Evolutionary conservation across 805 yeast genomes (phyloP).

Genomic region (Kodamaea sagamina): DNA sequence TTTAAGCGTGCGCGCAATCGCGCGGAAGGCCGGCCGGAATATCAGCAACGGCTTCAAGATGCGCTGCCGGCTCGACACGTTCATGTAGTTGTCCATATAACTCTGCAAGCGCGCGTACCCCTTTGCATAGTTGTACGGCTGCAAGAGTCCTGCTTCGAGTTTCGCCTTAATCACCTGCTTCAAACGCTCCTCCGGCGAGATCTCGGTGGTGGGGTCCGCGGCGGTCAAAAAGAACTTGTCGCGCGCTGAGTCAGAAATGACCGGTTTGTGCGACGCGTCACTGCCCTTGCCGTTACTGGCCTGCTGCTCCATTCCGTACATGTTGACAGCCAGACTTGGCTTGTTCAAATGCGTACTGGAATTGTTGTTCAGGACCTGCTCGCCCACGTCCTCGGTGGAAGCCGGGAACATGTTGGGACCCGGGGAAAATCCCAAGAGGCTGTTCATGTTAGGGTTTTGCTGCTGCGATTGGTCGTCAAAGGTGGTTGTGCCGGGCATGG

Average conservation of each 20-base stretch:
- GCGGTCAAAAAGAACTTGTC: slow-evolving; percentile 95
- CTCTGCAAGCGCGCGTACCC: slow-evolving; percentile 88
- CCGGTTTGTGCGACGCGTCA: slow-evolving; percentile 33
- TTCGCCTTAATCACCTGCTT: slow-evolving; percentile 94
- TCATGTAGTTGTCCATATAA: slow-evolving; percentile 93
- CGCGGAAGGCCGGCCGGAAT: slow-evolving; percentile 90
- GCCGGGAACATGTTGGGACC: slow-evolving; percentile 4
- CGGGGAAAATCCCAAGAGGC: slow-evolving; percentile 9
- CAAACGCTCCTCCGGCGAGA: slow-evolving; percentile 89
- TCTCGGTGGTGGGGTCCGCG: slow-evolving; percentile 94
- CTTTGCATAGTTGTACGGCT: slow-evolving; percentile 90
- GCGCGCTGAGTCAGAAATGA: slow-evolving; percentile 73
- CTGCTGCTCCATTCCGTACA: slow-evolving; percentile 7
- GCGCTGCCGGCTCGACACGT: slow-evolving; percentile 75
- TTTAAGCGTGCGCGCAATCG: slow-evolving; percentile 84
- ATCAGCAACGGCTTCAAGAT: slow-evolving; percentile 82
- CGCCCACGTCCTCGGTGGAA: slow-evolving; percentile 3
- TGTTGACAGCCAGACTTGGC: neutral
- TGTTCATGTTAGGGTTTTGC: slow-evolving; percentile 8
- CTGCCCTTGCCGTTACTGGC: neutral
- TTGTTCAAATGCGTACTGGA: neutral
- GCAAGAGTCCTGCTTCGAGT: slow-evolving; percentile 86
- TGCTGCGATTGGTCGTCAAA: slow-evolving; percentile 8
- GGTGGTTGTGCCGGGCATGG: slow-evolving; percentile 7
- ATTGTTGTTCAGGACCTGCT: slow-evolving; percentile 2